Evolutionary conservation across 139 green algal genomes (phyloP), one percentile per base, ranked within the genome.

Genomic region (Chlamydomonas eustigma): DNA sequence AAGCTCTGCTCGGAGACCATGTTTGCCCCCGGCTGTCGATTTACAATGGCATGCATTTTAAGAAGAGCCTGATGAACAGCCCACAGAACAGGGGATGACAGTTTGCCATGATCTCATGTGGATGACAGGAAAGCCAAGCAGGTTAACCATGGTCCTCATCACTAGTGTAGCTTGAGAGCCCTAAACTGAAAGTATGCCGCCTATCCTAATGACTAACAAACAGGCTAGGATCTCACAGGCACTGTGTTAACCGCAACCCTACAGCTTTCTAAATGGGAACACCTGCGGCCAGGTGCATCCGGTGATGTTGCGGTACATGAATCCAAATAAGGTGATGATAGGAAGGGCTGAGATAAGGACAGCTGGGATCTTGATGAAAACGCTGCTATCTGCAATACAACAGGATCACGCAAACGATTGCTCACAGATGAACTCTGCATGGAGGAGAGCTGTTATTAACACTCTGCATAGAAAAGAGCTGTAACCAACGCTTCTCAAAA

Each of bases 21-120:
- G 76, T 77, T 81, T 37, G 76, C 73, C 1, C 76, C 76, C 3
- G 76, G 76, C 76, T 73, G 75, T 38, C 76, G 70, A 52, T 81
- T 81, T 28, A 81, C 51, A 50, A 81, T 77, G 36, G 68, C 72
- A 39, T 81, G 69, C 50, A 81, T 81, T 70, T 81, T 81, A 39
- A 81, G 32, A 4, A 77, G 37, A 22, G 76, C 76, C 51, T 81
- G 65, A n/a, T n/a, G n/a, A n/a, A n/a, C n/a, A n/a, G n/a, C n/a
- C n/a, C n/a, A n/a, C n/a, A n/a, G n/a, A n/a, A n/a, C n/a, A n/a
- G n/a, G n/a, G n/a, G n/a, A n/a, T n/a, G n/a, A n/a, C n/a, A n/a
- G n/a, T n/a, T n/a, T n/a, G n/a, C n/a, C n/a, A n/a, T n/a, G n/a
- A n/a, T n/a, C n/a, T n/a, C n/a, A n/a, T n/a, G n/a, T n/a, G n/a